A percentile compares a stretch with the other conserved stretches of the same genome.
phyloP scores from a whole-genome alignment of 805 yeast species.

The Vanderwaltozyma verrucispora region DNA sequence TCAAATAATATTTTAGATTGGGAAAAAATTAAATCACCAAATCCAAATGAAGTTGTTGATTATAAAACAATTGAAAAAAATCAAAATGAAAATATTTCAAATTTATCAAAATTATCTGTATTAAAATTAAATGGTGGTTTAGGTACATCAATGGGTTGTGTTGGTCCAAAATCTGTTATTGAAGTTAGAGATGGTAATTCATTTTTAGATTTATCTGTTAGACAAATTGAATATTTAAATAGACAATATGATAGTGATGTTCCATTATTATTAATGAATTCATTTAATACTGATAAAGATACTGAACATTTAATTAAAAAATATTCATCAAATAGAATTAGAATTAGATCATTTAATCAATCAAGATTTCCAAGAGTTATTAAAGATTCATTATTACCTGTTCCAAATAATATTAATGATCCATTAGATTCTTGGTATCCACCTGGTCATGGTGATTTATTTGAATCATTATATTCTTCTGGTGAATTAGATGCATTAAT shows the following conservation, averaged over 20 bases:
- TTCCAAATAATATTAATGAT: constrained; percentile 68
- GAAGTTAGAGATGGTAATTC: constrained; percentile 99
- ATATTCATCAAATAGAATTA: constrained; percentile 91
- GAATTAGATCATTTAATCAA: constrained; percentile 94
- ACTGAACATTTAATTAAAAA: constrained; percentile 92
- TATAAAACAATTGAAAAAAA: constrained; percentile 41
- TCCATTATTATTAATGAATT: constrained; percentile 94
- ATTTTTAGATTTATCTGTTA: constrained; percentile 86
- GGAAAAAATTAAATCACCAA: constrained; percentile 93
- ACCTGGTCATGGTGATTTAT: constrained; percentile 99
- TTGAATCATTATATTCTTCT: constrained; percentile 77
- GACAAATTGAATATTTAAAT: constrained; percentile 94
- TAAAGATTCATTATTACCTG: constrained; percentile 93
- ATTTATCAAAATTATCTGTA: constrained; percentile 78
- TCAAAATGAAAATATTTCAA: constrained; percentile 30
- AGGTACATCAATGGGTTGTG: constrained; percentile 99
- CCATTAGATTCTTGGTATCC: constrained; percentile 90
- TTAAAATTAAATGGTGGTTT: constrained; percentile 95
- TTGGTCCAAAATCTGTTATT: constrained; percentile 88
- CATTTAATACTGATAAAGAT: constrained; percentile 90
- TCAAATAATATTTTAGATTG: constrained; percentile 55
- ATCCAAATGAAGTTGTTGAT: constrained; percentile 78
- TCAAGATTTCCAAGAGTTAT: constrained; percentile 94
- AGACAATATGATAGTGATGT: constrained; percentile 85
- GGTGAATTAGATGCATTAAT: constrained; percentile 87